phyloP scores from a whole-genome alignment of 2,329 filamentous ascomycete species.

The Drechslera avenae region DNA sequence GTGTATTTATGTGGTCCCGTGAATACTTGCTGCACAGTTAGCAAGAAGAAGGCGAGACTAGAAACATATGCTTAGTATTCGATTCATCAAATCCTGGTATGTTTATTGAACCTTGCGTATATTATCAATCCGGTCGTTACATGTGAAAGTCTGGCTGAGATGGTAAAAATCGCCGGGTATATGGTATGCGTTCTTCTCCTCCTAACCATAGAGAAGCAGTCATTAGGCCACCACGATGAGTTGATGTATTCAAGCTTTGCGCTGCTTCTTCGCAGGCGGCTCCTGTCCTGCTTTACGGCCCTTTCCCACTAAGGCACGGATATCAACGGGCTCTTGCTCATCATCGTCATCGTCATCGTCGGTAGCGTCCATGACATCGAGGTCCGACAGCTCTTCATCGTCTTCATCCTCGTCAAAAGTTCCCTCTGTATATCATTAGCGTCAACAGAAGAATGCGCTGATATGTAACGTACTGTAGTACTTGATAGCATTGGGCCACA shows the following conservation, averaged over 20 bases:
- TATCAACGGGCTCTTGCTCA: constrained; percentile 59
- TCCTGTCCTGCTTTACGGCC: constrained; percentile 50
- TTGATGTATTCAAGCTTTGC: constrained; percentile 39
- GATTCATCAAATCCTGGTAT: not conserved
- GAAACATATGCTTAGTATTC: too few relatives aligned
- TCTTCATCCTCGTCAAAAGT: constrained; percentile 63
- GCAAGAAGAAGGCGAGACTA: too few relatives aligned
- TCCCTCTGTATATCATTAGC: constrained; percentile 48
- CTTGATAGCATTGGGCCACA: constrained; percentile 86
- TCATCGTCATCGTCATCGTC: constrained; percentile 59
- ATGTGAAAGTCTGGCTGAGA: not conserved
- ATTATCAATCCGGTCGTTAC: not conserved
- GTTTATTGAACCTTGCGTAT: not conserved
- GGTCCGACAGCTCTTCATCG: constrained; percentile 65
- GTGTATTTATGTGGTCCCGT: too few relatives aligned
- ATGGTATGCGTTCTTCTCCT: not conserved
- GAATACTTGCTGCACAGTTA: too few relatives aligned
- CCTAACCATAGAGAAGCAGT: not conserved
- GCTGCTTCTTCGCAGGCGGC: constrained; percentile 49
- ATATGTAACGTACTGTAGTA: constrained; percentile 77
- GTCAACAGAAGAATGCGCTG: not conserved
- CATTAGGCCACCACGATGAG: not conserved
- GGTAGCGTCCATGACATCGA: constrained; percentile 61
- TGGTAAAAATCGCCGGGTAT: constrained; percentile 5
- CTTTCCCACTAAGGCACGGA: constrained; percentile 53